phyloP scores from a whole-genome alignment of 257 asterid species.

The Datura wrightii region DNA sequence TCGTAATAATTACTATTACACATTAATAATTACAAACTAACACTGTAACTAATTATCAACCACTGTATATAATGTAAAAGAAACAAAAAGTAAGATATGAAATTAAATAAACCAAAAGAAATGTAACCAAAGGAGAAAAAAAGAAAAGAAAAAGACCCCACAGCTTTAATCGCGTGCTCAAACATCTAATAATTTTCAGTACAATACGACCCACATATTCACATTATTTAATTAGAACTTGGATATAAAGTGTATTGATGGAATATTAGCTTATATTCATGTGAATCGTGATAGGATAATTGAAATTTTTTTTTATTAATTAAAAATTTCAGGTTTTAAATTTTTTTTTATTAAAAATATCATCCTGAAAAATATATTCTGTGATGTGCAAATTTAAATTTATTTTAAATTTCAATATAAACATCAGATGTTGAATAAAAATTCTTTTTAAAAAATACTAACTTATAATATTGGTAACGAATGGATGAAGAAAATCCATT shows the following conservation, averaged over 20 bases:
- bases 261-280: neutral
- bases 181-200: slow-evolving; percentile 39
- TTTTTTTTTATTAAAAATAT: neutral
- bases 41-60: slow-evolving; percentile 1
- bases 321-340: too few species aligned
- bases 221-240: neutral
- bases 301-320: rapidly evolving
- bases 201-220: slow-evolving; percentile 34
- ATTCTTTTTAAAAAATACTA: too few species aligned
- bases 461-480: too few species aligned
- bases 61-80: neutral
- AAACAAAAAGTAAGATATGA: neutral
- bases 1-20: neutral
- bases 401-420: neutral
- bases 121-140: neutral
- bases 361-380: rapidly evolving
- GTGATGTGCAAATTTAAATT: rapidly evolving
- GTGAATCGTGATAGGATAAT: neutral
- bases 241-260: neutral
- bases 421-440: rapidly evolving
- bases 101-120: slow-evolving; percentile 16
- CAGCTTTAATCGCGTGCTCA: slow-evolving; percentile 56
- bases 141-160: slow-evolving; percentile 34
- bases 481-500: neutral
- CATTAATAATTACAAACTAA: neutral